Conservation (phyloP, 2,329 filamentous ascomycete species). For the Anthostomella pinea region DNA sequence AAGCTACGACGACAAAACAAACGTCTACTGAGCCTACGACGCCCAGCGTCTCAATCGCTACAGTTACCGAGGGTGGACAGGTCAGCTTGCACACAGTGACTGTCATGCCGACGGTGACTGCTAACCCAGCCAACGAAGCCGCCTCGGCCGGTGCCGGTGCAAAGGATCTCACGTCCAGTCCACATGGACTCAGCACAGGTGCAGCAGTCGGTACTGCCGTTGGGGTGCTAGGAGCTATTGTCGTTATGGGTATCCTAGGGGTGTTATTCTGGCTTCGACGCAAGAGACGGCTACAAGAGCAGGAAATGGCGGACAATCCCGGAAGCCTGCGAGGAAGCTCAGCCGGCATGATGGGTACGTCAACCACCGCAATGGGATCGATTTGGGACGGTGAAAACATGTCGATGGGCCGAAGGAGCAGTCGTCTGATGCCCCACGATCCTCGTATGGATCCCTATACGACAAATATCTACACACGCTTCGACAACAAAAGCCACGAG, state of each 20-base stretch:
- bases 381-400: constrained; percentile 36
- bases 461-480: constrained; percentile 52
- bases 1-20: constrained; percentile 18
- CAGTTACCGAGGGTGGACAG: constrained; percentile 53
- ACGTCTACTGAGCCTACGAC: constrained; percentile 29
- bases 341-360: constrained; percentile 44
- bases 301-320: constrained; percentile 42
- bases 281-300: constrained; percentile 41
- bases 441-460: constrained; percentile 62
- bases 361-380: constrained; percentile 43
- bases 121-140: constrained; percentile 15
- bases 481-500: constrained; percentile 57
- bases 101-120: constrained; percentile 42
- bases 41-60: constrained; percentile 42
- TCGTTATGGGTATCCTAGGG: constrained; percentile 24
- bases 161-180: constrained; percentile 8
- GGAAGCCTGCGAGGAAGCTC: constrained; percentile 51
- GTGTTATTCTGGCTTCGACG: constrained; percentile 45
- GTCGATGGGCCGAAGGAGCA: constrained; percentile 48
- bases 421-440: constrained; percentile 57
- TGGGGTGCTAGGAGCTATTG: constrained; percentile 27
- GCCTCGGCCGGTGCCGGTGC: constrained; percentile 9
- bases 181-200: constrained; percentile 22
- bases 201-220: constrained; percentile 30
- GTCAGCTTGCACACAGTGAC: constrained; percentile 51